Evolutionary conservation across 257 asterid species (phyloP), one percentile per base, ranked within the genome.

Genomic region (Henckelia pumila): DNA sequence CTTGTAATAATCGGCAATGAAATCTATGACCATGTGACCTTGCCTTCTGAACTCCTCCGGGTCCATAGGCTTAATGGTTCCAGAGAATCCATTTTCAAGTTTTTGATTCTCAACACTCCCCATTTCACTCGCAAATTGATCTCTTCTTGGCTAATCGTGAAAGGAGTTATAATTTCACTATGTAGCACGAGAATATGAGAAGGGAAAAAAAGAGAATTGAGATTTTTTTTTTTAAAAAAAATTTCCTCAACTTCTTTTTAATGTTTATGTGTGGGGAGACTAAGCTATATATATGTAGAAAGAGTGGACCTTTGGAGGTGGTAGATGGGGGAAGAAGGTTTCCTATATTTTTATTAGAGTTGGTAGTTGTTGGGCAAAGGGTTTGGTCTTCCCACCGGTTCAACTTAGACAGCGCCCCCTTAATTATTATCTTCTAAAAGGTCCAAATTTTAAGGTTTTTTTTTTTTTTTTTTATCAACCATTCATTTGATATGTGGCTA

Each of bases 1-100:
- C 64, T 86, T 79, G 86, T 86, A 88, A 26, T 86, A 90, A 56
- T 84, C 96, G 1, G 94, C 95, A 0, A 90, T 78, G 33, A 86
- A 88, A 68, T 88, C 96, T 5, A 89, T 83, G 10, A 89, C 84
- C 30, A 83, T 49, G 21, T 86, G 89, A 20, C 87, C 93, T 11
- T 88, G 87, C 20, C 88, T 68, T 17, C 93, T 21, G 83, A 88
- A 85, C 58, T 85, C 89, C 33, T 86, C 91, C 10, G 89, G 83
- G 74, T 88, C 89, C 0, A 89, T 77, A 6, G 92, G 96, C 11
- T 77, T 86, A 1, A 86, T 86, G 59, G 71, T 68, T 4, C 81
- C 84, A 58, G 74, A 5, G 7, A 67, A 77, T 17, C 75, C 73
- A 17, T 16, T 23, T 7, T 79, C 86, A 8, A 67, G 59, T 26